Base-by-base conservation (phyloP, 345 rosid genomes). In the Streptanthus diversifolius region DNA sequence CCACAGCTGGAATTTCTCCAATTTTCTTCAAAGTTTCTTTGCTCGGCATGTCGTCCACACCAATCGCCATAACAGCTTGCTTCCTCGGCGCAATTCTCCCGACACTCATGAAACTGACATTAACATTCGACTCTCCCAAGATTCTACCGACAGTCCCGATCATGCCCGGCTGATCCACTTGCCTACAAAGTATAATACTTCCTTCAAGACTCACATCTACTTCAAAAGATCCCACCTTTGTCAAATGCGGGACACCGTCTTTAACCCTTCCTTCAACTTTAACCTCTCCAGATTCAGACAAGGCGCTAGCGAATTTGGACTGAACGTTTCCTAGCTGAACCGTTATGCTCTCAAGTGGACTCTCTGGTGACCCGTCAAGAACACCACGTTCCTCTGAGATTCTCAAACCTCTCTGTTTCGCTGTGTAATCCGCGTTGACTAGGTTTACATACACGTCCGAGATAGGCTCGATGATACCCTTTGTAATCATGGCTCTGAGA, bases 91-190 rank as follows among this genome's bases (percentile, higher is more conserved):
- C 92, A 3, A 88, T 81, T 83, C 97, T 85, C 4, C 95, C 97
- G n/a, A 88, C 97, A 7, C 89, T 90, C 93, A 86, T 88, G 82
- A 90, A 90, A 61, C 86, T 86, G 56, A 90, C 92, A 63, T 90
- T 90, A 17, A 90, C 95, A 44, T 90, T 90, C 59, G 86, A 90
- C 75, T 82, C 85, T 11, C 92, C 97, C 63, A 90, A 68, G 33
- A 90, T 78, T 60, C 86, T 90, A 13, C 95, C 95, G 0, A 90
- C 92, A 21, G 22, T 83, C 15, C 92, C 97, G 1, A 90, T 88
- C 93, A 88, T 90, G 9, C 95, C 95, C 0, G 97, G 95, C 66
- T 88, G 97, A 79, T 90, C 97, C 4, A 90, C 86, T 72, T 90
- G 95, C 51, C 97, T 80, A 80, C 97, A 90, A 14, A 88, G 83